Conservation (phyloP, 495 filamentous ascomycete genomes). For the Acidiella bohemica region DNA sequence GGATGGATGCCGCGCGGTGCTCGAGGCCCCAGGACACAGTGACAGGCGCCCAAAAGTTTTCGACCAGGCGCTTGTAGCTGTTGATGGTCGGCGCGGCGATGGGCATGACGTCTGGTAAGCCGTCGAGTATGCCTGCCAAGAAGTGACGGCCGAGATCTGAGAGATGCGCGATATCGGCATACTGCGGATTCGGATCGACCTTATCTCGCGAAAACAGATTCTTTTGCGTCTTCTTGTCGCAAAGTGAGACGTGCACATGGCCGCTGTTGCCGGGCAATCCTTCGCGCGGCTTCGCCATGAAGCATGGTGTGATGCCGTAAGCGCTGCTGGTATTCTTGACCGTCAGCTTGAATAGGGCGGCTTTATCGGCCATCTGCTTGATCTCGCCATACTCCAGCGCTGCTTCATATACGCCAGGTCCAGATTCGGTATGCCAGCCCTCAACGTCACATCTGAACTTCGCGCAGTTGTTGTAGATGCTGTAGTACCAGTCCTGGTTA, state of each 20-base stretch:
- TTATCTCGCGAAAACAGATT: conserved; percentile 69
- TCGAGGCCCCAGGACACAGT: conserved; percentile 95
- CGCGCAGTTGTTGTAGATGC: conserved; percentile 70
- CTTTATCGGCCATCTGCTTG: conserved; percentile 76
- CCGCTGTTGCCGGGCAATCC: conserved; percentile 86
- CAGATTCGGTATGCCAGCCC: conserved; percentile 95
- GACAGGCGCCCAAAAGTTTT: conserved; percentile 98
- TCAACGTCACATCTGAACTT: conserved; percentile 76
- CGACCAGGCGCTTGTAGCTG: conserved; percentile 91
- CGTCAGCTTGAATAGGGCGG: conserved; percentile 84
- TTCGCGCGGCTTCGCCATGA: conserved; percentile 96
- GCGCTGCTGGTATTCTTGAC: conserved; percentile 76
- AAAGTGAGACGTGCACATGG: conserved; percentile 84
- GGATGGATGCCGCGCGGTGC: conserved; percentile 81
- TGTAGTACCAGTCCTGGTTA: conserved; percentile 91
- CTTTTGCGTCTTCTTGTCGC: conserved; percentile 46
- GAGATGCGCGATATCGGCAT: conserved; percentile 61
- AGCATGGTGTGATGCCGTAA: conserved; percentile 86
- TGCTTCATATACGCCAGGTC: conserved; percentile 91
- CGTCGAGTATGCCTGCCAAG: conserved; percentile 76
- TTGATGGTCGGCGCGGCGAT: conserved; percentile 88
- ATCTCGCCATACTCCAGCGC: conserved; percentile 80
- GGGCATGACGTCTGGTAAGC: conserved; percentile 90
- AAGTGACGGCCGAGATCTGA: conserved; percentile 88
- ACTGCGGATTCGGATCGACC: conserved; percentile 53